Percentiles rank a stretch among this genome's conserved stretches.
Conservation (phyloP, 257 asterid genomes). For the Nicotiana paniculata region DNA sequence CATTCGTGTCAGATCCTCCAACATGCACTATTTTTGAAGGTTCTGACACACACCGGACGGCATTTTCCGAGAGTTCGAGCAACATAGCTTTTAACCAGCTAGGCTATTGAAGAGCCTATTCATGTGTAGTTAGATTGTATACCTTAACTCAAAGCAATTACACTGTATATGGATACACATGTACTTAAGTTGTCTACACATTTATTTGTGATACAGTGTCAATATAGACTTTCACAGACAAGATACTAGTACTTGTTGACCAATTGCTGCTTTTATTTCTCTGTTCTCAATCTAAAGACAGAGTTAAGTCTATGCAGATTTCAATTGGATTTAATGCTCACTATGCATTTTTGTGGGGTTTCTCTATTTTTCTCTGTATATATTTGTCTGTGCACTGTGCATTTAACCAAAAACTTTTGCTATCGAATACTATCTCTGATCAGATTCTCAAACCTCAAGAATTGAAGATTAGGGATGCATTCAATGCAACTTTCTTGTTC, state of each 20-base stretch:
- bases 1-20: too few relatives aligned
- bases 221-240: not conserved
- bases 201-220: conserved; percentile 1
- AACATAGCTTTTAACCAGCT: too few relatives aligned
- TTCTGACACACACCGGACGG: too few relatives aligned
- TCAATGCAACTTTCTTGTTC: not conserved
- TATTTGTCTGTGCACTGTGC: not conserved
- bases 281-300: not conserved
- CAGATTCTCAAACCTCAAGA: conserved; percentile 5
- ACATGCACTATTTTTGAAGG: too few relatives aligned
- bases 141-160: not conserved
- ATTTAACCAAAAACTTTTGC: not conserved
- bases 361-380: not conserved
- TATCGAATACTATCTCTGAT: not conserved
- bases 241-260: not conserved
- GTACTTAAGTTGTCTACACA: not conserved
- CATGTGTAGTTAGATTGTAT: not conserved
- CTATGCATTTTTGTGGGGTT: not conserved
- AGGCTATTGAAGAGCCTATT: not conserved
- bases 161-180: not conserved
- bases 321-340: conserved; percentile 3
- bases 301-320: not conserved
- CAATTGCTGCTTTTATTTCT: not conserved
- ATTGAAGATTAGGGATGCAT: not conserved
- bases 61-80: too few relatives aligned